Evolutionary conservation across 257 asterid species (phyloP).

Genomic region (Verbena officinalis): DNA sequence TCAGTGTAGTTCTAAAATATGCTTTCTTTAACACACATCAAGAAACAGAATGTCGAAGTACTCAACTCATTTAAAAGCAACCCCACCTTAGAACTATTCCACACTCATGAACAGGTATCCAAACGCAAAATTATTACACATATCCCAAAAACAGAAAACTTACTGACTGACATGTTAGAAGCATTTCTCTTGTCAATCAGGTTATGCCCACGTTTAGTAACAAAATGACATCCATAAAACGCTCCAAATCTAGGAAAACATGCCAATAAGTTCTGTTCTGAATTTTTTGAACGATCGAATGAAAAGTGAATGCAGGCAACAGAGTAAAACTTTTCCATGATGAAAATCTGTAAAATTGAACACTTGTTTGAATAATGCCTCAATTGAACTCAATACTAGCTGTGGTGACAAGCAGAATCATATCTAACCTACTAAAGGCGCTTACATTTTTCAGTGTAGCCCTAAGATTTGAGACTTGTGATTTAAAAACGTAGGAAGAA

Average conservation of each 20-base stretch:
- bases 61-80: constrained; percentile 10
- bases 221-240: neutral
- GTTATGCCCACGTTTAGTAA: constrained; percentile 8
- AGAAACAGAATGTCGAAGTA: constrained; percentile 12
- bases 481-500: constrained; percentile 12
- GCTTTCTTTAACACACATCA: constrained; percentile 13
- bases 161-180: neutral
- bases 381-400: constrained; percentile 3
- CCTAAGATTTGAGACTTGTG: neutral
- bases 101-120: neutral
- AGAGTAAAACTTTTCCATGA: no score
- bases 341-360: neutral
- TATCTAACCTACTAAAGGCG: neutral
- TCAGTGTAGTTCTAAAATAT: constrained; percentile 21
- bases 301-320: neutral
- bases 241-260: no score
- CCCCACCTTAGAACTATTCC: constrained; percentile 10
- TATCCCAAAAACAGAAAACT: constrained; percentile 5
- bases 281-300: constrained; percentile 6
- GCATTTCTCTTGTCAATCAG: constrained; percentile 7
- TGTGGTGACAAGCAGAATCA: neutral
- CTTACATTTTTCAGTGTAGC: neutral
- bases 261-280: constrained; percentile 1
- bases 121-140: neutral
- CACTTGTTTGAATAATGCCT: neutral